Evolutionary conservation across 1,284 basidiomycete species (phyloP).

Genomic region (Ceratobasidium sp.): DNA sequence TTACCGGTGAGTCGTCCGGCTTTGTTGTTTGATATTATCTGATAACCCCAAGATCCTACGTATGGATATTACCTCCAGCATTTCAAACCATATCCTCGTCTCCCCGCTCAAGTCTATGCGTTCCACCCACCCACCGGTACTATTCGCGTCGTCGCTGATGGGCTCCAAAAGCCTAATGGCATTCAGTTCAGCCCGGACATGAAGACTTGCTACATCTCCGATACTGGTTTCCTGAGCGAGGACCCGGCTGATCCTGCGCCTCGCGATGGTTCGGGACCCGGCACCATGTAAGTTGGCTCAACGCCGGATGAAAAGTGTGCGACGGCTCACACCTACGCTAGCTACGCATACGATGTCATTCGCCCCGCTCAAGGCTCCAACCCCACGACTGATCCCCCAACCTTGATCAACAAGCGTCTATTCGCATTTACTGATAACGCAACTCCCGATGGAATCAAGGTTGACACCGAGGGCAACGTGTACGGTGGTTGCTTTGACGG

Average conservation of each 20-base stretch:
- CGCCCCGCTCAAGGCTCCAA: slow-evolving; percentile 53
- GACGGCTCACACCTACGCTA: slow-evolving; percentile 46
- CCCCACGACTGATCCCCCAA: slow-evolving; percentile 38
- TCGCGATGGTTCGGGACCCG: slow-evolving; percentile 59
- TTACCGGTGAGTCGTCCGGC: slow-evolving; percentile 62
- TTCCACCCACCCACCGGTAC: slow-evolving; percentile 68
- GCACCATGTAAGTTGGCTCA: slow-evolving; percentile 62
- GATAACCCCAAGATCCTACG: background rate
- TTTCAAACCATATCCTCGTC: slow-evolving; percentile 67
- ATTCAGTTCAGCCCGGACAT: slow-evolving; percentile 74
- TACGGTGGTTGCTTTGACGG: slow-evolving; percentile 76
- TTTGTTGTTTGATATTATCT: slow-evolving; percentile 1
- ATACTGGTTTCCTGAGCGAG: slow-evolving; percentile 42
- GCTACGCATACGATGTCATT: slow-evolving; percentile 74
- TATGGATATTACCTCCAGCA: slow-evolving; percentile 64
- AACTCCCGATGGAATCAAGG: slow-evolving; percentile 63
- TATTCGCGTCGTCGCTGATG: slow-evolving; percentile 73
- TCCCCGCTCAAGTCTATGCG: slow-evolving; percentile 77
- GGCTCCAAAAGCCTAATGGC: slow-evolving; percentile 67
- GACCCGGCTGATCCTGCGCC: slow-evolving; percentile 59
- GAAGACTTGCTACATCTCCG: slow-evolving; percentile 70
- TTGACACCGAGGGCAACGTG: slow-evolving; percentile 69
- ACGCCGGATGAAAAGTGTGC: background rate
- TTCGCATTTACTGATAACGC: slow-evolving; percentile 75
- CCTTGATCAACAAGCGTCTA: slow-evolving; percentile 67